Percentiles rank a stretch among this genome's conserved stretches.
phyloP scores from a whole-genome alignment of 2,329 filamentous ascomycete genomes.

The Neopestalotiopsis sp. region DNA sequence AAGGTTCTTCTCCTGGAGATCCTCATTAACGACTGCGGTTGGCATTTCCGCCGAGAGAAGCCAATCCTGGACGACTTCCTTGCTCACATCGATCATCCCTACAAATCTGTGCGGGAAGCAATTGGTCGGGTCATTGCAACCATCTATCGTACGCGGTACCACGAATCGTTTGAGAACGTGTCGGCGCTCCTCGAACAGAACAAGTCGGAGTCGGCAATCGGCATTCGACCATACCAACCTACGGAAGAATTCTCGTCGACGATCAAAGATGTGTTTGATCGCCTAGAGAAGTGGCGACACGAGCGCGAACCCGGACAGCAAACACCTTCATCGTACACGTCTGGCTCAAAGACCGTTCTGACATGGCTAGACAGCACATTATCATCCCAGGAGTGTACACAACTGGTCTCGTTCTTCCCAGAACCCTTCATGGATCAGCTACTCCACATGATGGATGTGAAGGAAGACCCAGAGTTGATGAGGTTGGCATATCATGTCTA shows the following conservation, averaged over 20 bases:
- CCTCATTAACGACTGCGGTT: slow-evolving; percentile 84
- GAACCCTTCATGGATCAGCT: slow-evolving; percentile 89
- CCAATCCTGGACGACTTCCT: slow-evolving; percentile 91
- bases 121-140: slow-evolving; percentile 89
- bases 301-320: slow-evolving; percentile 87
- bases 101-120: slow-evolving; percentile 94
- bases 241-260: slow-evolving; percentile 74
- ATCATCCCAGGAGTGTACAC: slow-evolving; percentile 89
- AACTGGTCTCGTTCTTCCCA: slow-evolving; percentile 90
- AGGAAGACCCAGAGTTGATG: slow-evolving; percentile 96
- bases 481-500: slow-evolving; percentile 96
- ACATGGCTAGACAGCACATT: slow-evolving; percentile 93
- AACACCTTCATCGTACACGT: slow-evolving; percentile 92
- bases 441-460: slow-evolving; percentile 99
- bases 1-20: slow-evolving; percentile 93
- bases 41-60: slow-evolving; percentile 93
- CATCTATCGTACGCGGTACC: slow-evolving; percentile 89
- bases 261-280: slow-evolving; percentile 76
- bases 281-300: slow-evolving; percentile 86
- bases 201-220: slow-evolving; percentile 76
- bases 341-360: slow-evolving; percentile 92
- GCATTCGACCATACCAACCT: slow-evolving; percentile 82
- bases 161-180: slow-evolving; percentile 90
- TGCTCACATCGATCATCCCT: slow-evolving; percentile 91
- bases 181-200: slow-evolving; percentile 77